These are phyloP conservation scores for Yamadazyma sp. DNA, from an alignment of 805 yeast genomes.

Conservation along the genomic window DNA sequence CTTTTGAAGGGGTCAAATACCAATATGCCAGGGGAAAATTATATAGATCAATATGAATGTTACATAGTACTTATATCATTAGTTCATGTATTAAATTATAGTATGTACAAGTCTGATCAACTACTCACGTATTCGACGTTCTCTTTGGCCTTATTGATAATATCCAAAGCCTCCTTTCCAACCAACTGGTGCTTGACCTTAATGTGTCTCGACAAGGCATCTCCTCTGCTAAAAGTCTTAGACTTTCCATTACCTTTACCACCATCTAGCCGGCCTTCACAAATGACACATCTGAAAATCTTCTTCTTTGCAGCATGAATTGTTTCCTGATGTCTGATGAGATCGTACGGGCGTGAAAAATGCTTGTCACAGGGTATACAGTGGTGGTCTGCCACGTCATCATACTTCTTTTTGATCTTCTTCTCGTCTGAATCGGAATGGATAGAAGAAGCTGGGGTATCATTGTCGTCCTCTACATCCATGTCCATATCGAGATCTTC, in stretches of 20 bases:
- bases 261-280: constrained; percentile 46
- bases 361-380: constrained; percentile 71
- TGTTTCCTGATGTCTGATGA: constrained; percentile 49
- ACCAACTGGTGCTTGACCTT: constrained; percentile 82
- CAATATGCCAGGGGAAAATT: too few species aligned
- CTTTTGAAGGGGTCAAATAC: too few species aligned
- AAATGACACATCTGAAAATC: constrained; percentile 45
- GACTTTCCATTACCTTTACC: constrained; percentile 52
- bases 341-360: constrained; percentile 69
- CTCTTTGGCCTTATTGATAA: constrained; percentile 73
- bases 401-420: constrained; percentile 14
- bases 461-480: constrained; percentile 4
- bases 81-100: constrained; percentile 7
- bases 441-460: constrained; percentile 4
- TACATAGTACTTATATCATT: too few species aligned
- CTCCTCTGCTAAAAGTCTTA: constrained; percentile 48
- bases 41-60: too few species aligned
- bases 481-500: constrained; percentile 16
- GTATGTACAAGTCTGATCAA: constrained; percentile 9
- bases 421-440: constrained; percentile 1
- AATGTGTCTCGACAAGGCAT: constrained; percentile 47
- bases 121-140: constrained; percentile 60
- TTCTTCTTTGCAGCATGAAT: constrained; percentile 48
- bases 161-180: constrained; percentile 65
- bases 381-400: constrained; percentile 46